Conservation (phyloP, 331 rosid species). For the Pyrus hybrid region DNA sequence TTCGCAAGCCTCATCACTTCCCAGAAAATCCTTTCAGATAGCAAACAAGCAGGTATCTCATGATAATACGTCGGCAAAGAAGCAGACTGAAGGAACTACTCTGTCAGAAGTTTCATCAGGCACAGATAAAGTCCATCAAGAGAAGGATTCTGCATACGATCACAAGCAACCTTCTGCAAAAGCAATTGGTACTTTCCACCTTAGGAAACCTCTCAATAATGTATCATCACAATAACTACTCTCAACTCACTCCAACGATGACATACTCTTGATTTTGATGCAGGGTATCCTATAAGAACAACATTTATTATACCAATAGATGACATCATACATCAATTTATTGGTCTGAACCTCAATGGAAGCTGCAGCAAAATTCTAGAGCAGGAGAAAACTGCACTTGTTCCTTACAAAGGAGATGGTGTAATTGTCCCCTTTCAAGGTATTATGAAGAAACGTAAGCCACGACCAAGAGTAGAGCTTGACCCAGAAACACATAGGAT, state of each 20-base stretch:
- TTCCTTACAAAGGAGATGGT: constrained; percentile 56
- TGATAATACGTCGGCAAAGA: neutral
- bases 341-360: constrained; percentile 40
- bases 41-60: constrained; percentile 15
- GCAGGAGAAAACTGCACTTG: constrained; percentile 53
- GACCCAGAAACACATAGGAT: constrained; percentile 79
- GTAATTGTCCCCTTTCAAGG: constrained; percentile 52
- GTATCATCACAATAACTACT: neutral
- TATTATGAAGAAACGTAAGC: constrained; percentile 44
- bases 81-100: neutral
- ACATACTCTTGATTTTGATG: constrained; percentile 29
- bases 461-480: constrained; percentile 78
- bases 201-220: neutral
- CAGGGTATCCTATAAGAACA: constrained; percentile 33
- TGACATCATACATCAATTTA: constrained; percentile 31
- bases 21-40: constrained; percentile 3
- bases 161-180: constrained; percentile 7
- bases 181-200: constrained; percentile 21
- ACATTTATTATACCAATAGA: constrained; percentile 21
- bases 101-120: constrained; percentile 1
- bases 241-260: neutral
- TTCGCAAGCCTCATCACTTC: constrained; percentile 9
- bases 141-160: neutral
- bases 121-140: neutral
- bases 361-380: constrained; percentile 20